Conservation (phyloP, 164 flowering plant species). For the Pachysandra terminalis region DNA sequence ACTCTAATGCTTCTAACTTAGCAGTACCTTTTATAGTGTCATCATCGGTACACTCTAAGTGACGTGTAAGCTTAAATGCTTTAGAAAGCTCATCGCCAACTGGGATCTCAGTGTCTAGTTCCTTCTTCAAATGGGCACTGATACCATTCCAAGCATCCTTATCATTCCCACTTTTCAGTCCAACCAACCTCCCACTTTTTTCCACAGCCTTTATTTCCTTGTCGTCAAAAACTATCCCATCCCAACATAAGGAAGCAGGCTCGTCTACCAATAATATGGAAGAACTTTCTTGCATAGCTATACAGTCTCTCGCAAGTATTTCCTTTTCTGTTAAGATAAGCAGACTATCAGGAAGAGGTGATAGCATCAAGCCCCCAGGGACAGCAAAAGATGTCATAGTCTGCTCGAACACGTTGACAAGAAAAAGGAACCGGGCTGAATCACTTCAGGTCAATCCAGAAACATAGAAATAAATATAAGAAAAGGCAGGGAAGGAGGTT, state of each 20-base stretch:
- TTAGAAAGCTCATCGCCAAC: conserved; percentile 26
- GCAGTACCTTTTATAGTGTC: conserved; percentile 20
- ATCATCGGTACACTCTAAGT: conserved; percentile 4
- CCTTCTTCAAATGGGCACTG: conserved; percentile 21
- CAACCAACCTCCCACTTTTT: conserved; percentile 19
- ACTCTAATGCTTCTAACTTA: conserved; percentile 23
- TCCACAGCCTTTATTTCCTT: conserved; percentile 29
- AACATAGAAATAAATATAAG: background rate
- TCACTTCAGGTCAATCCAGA: conserved; percentile 4
- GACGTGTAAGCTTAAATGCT: conserved; percentile 14
- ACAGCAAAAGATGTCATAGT: conserved; percentile 54
- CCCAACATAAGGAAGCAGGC: conserved; percentile 13
- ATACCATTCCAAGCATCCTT: conserved; percentile 15
- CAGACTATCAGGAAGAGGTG: conserved; percentile 63
- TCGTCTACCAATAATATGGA: conserved; percentile 14
- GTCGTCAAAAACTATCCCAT: conserved; percentile 20
- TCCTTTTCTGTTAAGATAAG: conserved; percentile 32
- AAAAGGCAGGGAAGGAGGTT: conserved; percentile 12
- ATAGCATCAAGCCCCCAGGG: conserved; percentile 31
- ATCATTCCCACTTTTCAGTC: conserved; percentile 18
- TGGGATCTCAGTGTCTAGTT: conserved; percentile 26
- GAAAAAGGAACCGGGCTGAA: background rate
- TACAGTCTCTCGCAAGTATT: conserved; percentile 15
- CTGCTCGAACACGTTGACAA: conserved; percentile 33
- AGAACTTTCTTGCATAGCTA: conserved; percentile 19